A percentile compares a stretch with the other conserved stretches of the same genome.
Conservation (phyloP, 2,329 filamentous ascomycete species). For the Alternaria sp. region DNA sequence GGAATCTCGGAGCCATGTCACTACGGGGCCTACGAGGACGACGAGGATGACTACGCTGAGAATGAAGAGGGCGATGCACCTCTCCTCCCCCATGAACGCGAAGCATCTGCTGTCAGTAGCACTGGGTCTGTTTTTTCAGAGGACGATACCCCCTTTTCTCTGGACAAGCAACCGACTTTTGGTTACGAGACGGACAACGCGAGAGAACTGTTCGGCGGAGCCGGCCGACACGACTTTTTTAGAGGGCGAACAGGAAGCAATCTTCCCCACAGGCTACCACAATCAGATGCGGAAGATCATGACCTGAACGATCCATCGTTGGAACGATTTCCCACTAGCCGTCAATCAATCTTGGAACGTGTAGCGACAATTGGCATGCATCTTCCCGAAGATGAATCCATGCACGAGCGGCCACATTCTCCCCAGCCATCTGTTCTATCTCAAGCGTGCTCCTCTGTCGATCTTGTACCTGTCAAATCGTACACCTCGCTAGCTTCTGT, state of each 20-base stretch:
- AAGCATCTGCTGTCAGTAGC: constrained; percentile 13
- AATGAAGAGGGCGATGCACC: constrained; percentile 19
- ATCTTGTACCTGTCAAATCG: constrained; percentile 33
- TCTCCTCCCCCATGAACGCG: constrained; percentile 33
- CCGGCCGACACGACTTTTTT: constrained; percentile 21
- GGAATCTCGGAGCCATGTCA: constrained; percentile 17
- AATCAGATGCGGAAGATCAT: constrained; percentile 37
- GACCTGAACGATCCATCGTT: constrained; percentile 37
- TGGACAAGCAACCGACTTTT: constrained; percentile 14
- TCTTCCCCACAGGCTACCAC: constrained; percentile 36
- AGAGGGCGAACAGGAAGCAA: constrained; percentile 27
- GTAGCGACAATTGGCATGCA: constrained; percentile 34
- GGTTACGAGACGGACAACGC: constrained; percentile 16
- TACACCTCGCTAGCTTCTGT: constrained; percentile 39
- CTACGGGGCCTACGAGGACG: constrained; percentile 10
- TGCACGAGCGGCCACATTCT: constrained; percentile 23
- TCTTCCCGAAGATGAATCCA: constrained; percentile 35
- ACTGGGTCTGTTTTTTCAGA: constrained; percentile 24
- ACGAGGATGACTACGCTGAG: neutral
- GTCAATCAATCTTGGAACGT: constrained; percentile 36
- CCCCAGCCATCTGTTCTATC: constrained; percentile 33
- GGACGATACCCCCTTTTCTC: constrained; percentile 11
- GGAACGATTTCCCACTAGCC: constrained; percentile 37
- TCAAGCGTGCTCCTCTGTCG: constrained; percentile 41
- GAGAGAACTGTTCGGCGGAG: constrained; percentile 14